Percentiles rank a stretch among this genome's conserved stretches.
phyloP scores from a whole-genome alignment of 2,329 filamentous ascomycete species.

The Exophiala aquamarina region DNA sequence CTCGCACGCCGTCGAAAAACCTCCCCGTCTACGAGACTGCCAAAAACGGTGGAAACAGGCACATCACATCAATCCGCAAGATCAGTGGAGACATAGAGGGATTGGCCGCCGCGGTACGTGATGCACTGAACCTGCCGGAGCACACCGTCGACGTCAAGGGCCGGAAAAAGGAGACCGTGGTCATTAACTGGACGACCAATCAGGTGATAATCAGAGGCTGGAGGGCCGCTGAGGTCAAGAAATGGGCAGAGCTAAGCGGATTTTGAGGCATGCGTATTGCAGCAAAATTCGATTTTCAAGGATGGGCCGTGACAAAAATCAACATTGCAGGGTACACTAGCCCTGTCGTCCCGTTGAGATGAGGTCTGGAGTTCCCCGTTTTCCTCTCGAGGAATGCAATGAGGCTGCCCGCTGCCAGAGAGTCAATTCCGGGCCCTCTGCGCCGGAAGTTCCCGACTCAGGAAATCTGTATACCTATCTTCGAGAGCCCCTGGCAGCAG shows the following conservation, averaged over 20 bases:
- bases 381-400: too few species aligned
- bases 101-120: slow-evolving; percentile 64
- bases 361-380: too few species aligned
- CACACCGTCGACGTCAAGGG: slow-evolving; percentile 39
- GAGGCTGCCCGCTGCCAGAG: too few species aligned
- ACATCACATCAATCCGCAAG: slow-evolving; percentile 74
- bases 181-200: slow-evolving; percentile 62
- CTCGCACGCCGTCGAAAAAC: slow-evolving; percentile 68
- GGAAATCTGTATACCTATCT: too few species aligned
- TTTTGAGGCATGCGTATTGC: slow-evolving; percentile 27
- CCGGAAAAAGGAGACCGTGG: slow-evolving; percentile 36
- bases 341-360: too few species aligned
- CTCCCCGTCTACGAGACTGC: slow-evolving; percentile 73
- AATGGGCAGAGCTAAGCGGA: slow-evolving; percentile 28
- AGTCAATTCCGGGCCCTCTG: too few species aligned
- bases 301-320: too few species aligned
- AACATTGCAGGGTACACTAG: too few species aligned
- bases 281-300: too few species aligned
- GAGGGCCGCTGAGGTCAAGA: slow-evolving; percentile 29
- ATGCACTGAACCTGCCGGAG: slow-evolving; percentile 57
- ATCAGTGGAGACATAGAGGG: slow-evolving; percentile 69
- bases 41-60: slow-evolving; percentile 74
- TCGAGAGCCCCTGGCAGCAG: too few species aligned
- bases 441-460: too few species aligned
- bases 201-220: slow-evolving; percentile 74